A percentile compares a stretch with the other conserved stretches of the same genome.
Evolutionary conservation across 2,329 filamentous ascomycete genomes (phyloP).

Genomic region (Epichloe sibirici): DNA sequence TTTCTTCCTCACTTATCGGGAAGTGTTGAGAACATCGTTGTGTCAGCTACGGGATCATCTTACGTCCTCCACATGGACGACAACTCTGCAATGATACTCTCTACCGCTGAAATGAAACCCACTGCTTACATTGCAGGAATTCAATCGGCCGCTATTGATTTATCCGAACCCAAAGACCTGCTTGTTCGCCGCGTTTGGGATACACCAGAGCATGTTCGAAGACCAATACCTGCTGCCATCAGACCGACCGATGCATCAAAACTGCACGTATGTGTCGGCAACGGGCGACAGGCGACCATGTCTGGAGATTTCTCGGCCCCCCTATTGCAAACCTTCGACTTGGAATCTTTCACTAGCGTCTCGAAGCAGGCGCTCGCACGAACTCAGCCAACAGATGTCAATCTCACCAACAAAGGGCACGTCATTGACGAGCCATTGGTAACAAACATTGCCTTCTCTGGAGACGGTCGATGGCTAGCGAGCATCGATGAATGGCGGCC

Average conservation of each 20-base stretch:
- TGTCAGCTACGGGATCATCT: conserved; percentile 67
- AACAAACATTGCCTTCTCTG: conserved; percentile 60
- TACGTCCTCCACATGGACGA: conserved; percentile 82
- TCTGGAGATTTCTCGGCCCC: conserved; percentile 39
- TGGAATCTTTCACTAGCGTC: conserved; percentile 65
- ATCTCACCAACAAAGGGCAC: conserved; percentile 58
- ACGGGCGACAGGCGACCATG: conserved; percentile 43
- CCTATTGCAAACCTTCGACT: conserved; percentile 73
- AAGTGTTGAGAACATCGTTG: conserved; percentile 69
- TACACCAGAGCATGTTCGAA: conserved; percentile 28
- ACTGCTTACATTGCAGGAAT: conserved; percentile 76
- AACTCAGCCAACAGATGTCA: conserved; percentile 75
- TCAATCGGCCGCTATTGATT: conserved; percentile 48
- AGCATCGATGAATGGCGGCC: conserved; percentile 88
- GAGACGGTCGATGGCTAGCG: conserved; percentile 78
- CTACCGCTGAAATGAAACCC: conserved; percentile 78
- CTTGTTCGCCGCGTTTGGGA: conserved; percentile 40
- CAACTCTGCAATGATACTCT: conserved; percentile 83
- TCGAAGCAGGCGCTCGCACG: conserved; percentile 81
- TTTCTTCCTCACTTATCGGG: conserved; percentile 84
- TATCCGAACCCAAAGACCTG: conserved; percentile 37
- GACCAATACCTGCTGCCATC: conserved; percentile 47
- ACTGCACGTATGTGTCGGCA: conserved; percentile 56
- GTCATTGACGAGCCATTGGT: conserved; percentile 68
- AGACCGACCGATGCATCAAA: conserved; percentile 50